Base-by-base conservation (phyloP, 352 stramenopile genomes). In the Phytophthora sp. region DNA sequence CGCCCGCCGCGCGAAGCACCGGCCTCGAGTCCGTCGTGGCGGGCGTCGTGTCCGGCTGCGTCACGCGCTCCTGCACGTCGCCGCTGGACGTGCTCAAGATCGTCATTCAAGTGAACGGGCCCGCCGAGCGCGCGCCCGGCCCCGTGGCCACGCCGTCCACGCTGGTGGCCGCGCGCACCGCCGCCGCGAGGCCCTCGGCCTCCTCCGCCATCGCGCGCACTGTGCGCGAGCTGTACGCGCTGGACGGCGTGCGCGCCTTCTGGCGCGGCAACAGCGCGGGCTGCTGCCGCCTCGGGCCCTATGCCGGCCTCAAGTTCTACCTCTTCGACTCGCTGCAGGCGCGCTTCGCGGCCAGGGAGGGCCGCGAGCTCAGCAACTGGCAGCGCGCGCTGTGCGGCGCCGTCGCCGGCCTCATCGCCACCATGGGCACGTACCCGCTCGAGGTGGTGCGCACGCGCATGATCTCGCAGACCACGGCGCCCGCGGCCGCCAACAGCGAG, bases 61-160 rank as follows among this genome's bases (percentile, higher is more conserved):
- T 94, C 54, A 92, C 85, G 38, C 83, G 85, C 62, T 91, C 85
- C 4, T 90, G 76, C 74, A 94, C 85, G 49, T 92, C 85, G 20
- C 85, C 85, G 6, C 63, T 94, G 17, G 85, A 94, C 50, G 84
- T 92, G 72, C 77, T 94, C 54, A 92, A 92, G 74, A 92, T 94
- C 67, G 65, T 92, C 17, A 89, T 94, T 43, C 85, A 94, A 62
- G 83, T 94, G 10, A 88, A 89, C 57, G 74, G 75, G 17, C 66
- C 78, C 11, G 42, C 61, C 11, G 34, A 17, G 7, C 35, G 0
- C 18, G 41, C 15, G 12, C 42, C 17, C 7, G 37, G 6, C n/a
- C 62, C 54, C 7, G 17, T 69, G 3, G 32, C 66, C 7, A 28
- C 57, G 17, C 49, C 66, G 3, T 72, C 66, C 13, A 61, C 67